These are phyloP conservation scores for Eimeria maxima DNA, from an alignment of 169 alveolate species.

Conservation along the genomic window DNA sequence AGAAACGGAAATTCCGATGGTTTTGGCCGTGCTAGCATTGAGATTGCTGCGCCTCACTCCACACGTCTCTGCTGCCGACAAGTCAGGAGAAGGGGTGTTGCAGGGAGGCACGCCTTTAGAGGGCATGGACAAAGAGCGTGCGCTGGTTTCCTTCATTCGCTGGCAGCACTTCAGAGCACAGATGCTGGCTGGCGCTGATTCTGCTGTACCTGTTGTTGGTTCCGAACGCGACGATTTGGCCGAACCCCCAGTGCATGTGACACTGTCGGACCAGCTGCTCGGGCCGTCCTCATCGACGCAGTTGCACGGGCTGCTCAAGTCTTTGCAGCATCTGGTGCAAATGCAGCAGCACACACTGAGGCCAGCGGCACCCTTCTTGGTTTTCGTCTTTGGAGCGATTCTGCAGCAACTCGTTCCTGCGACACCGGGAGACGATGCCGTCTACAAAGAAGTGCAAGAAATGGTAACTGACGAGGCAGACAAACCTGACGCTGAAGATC, in stretches of 20 bases:
- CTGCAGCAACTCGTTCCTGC: constrained; percentile 41
- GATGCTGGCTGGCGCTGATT: background rate
- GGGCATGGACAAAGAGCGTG: constrained; percentile 72
- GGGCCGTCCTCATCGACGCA: constrained; percentile 56
- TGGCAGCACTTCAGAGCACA: constrained; percentile 61
- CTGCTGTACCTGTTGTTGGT: background rate
- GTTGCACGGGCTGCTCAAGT: constrained; percentile 77
- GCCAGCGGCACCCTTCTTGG: constrained; percentile 76
- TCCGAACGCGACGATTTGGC: background rate
- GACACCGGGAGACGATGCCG: background rate
- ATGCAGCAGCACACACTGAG: constrained; percentile 65
- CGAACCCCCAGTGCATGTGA: constrained; percentile 23
- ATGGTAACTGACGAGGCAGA: background rate
- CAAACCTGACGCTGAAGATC: background rate
- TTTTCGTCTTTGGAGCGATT: constrained; percentile 47
- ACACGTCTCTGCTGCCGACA: background rate
- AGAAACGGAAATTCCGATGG: constrained; percentile 53
- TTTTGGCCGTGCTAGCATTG: constrained; percentile 57
- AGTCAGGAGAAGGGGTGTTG: background rate
- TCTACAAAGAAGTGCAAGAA: background rate
- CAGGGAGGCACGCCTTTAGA: background rate
- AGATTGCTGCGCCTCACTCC: constrained; percentile 50
- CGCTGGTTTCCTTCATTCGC: constrained; percentile 4
- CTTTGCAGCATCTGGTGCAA: constrained; percentile 75
- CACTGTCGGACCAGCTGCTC: constrained; percentile 31